phyloP scores from a whole-genome alignment of 306 rosid species.

The Psophocarpus tetragonolobus region DNA sequence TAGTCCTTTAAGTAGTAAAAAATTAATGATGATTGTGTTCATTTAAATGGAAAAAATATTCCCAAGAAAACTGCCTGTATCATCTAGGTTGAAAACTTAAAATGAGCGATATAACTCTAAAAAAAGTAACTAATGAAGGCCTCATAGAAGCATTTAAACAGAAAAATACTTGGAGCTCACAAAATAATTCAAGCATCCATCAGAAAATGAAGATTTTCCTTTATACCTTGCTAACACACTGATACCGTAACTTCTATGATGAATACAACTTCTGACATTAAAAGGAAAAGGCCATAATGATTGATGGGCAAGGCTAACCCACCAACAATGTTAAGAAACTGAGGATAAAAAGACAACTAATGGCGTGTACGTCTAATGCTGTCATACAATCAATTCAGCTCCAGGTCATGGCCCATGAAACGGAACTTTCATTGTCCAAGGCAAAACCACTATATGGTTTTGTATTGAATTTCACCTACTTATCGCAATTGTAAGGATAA shows the following conservation, averaged over 20 bases:
- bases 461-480: neutral
- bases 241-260: neutral
- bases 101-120: neutral
- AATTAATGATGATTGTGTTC: neutral
- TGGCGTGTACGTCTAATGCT: neutral
- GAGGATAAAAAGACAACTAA: neutral
- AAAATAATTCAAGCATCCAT: slow-evolving; percentile 9
- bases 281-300: neutral
- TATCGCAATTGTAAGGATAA: neutral
- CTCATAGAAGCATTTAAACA: neutral
- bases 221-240: neutral
- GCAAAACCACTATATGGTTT: slow-evolving; percentile 21
- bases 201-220: neutral
- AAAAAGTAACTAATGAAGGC: neutral
- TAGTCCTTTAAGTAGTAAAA: neutral
- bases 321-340: neutral
- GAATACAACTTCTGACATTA: neutral
- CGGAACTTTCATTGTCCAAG: slow-evolving; percentile 12
- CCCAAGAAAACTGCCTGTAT: neutral
- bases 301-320: neutral
- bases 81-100: neutral
- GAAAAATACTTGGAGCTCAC: neutral
- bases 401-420: neutral
- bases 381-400: neutral
- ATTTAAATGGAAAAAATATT: neutral